phyloP scores from a whole-genome alignment of 148 eudicot genomes.

The Rhododendron henanense region DNA sequence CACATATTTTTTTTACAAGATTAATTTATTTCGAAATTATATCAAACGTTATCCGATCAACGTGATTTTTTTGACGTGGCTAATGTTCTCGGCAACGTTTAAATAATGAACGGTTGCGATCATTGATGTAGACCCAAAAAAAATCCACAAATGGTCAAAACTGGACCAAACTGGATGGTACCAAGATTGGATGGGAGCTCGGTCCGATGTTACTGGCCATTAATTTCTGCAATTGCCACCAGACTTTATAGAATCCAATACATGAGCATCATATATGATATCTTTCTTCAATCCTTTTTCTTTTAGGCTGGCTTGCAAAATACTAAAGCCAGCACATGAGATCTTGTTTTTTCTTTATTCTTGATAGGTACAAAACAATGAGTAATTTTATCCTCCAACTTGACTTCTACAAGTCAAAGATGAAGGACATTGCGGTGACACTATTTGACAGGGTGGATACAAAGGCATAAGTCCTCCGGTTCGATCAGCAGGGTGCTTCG shows the following conservation, averaged over 20 bases:
- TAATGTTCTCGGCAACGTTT: too few species aligned
- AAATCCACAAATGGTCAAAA: too few species aligned
- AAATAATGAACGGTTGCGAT: too few species aligned
- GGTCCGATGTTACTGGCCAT: neutral
- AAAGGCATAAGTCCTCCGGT: neutral
- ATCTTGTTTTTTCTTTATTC: neutral
- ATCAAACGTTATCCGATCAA: too few species aligned
- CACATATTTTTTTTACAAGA: too few species aligned
- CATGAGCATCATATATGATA: neutral
- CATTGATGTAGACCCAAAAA: too few species aligned
- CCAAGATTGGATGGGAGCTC: neutral
- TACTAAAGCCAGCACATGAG: neutral
- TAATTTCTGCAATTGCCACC: neutral
- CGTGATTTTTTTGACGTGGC: too few species aligned
- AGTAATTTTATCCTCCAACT: neutral
- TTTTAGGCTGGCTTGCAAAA: conserved; percentile 15
- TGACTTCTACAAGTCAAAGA: neutral
- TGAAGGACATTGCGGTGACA: neutral
- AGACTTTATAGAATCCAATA: neutral
- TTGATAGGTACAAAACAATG: neutral
- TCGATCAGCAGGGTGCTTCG: too few species aligned
- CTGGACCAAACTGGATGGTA: neutral
- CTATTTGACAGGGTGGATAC: neutral
- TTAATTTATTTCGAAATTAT: too few species aligned
- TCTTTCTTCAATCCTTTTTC: neutral